These are phyloP conservation scores for Candida manassasensis DNA, from an alignment of 805 yeast genomes.

Conservation along the genomic window DNA sequence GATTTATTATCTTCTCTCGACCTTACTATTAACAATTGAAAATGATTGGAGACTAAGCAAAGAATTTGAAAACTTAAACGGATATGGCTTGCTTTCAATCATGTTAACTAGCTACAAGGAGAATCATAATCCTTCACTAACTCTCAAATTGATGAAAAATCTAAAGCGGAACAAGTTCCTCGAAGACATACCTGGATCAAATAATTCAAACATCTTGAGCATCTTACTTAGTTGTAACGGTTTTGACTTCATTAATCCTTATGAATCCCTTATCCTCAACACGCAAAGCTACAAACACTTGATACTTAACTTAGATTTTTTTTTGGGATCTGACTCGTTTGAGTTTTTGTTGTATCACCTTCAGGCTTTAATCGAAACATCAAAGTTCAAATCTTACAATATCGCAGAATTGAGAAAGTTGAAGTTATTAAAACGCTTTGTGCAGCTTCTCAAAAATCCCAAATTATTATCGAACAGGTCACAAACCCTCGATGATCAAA, in stretches of 20 bases:
- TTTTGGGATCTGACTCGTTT: constrained; percentile 54
- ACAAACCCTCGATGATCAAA: constrained; percentile 12
- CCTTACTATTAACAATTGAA: constrained; percentile 42
- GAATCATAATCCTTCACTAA: constrained; percentile 13
- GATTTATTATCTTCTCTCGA: constrained; percentile 29
- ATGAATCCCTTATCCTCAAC: constrained; percentile 54
- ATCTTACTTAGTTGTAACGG: constrained; percentile 52
- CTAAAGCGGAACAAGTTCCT: constrained; percentile 7
- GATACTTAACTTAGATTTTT: constrained; percentile 56
- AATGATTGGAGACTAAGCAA: constrained; percentile 47
- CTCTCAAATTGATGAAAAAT: constrained; percentile 8
- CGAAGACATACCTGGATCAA: constrained; percentile 6
- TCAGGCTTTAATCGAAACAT: constrained; percentile 48
- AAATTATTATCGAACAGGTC: constrained; percentile 6
- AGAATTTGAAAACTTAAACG: constrained; percentile 57
- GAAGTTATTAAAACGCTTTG: constrained; percentile 42
- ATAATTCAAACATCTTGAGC: constrained; percentile 36
- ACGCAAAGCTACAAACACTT: constrained; percentile 49
- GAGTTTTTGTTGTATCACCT: constrained; percentile 55
- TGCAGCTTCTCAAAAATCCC: constrained; percentile 46
- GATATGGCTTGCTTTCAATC: constrained; percentile 55
- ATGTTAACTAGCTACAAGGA: constrained; percentile 45
- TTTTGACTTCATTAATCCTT: constrained; percentile 45
- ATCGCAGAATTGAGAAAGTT: constrained; percentile 47
- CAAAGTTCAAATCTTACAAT: constrained; percentile 50